Conservation (phyloP, 1,139 yeast genomes). For the Magnusiomyces tetraspermus region DNA sequence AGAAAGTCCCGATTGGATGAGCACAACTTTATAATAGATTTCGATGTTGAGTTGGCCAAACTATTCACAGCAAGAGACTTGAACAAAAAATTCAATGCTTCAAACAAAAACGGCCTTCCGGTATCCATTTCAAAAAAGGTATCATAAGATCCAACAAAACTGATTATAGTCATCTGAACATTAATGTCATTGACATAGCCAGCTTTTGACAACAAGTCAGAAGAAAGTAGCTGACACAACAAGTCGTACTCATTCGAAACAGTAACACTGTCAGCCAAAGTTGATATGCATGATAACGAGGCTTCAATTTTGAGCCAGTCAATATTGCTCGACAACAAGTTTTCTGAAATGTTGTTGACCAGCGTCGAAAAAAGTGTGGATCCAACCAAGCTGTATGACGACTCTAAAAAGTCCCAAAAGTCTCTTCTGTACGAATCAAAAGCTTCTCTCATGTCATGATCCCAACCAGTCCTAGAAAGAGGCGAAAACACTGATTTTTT, state of each 20-base stretch:
- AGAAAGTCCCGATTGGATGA: conserved; percentile 28
- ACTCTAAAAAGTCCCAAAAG: conserved; percentile 66
- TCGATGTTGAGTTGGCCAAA: conserved; percentile 31
- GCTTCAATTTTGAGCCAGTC: conserved; percentile 52
- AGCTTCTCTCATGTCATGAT: conserved; percentile 37
- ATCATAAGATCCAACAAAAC: conserved; percentile 31
- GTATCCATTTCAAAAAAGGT: conserved; percentile 27
- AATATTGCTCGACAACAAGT: conserved; percentile 12
- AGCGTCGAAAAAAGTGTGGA: conserved; percentile 45
- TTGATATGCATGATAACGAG: conserved; percentile 53
- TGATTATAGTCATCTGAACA: conserved; percentile 32
- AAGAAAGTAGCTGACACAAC: conserved; percentile 11
- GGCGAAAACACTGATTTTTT: conserved; percentile 44
- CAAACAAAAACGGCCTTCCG: conserved; percentile 26
- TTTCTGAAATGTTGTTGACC: conserved; percentile 35
- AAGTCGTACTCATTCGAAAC: conserved; percentile 4
- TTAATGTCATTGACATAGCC: conserved; percentile 21
- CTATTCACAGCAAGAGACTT: conserved; percentile 24
- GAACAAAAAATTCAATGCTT: conserved; percentile 30
- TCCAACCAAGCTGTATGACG: conserved; percentile 56
- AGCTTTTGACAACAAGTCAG: conserved; percentile 29
- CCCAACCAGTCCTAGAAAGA: conserved; percentile 20
- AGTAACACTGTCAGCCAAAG: conserved; percentile 35
- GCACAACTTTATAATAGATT: conserved; percentile 33
- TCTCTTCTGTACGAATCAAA: conserved; percentile 61